Base-by-base conservation (phyloP, 805 yeast species). In the Barnettozyma botsteinii region DNA sequence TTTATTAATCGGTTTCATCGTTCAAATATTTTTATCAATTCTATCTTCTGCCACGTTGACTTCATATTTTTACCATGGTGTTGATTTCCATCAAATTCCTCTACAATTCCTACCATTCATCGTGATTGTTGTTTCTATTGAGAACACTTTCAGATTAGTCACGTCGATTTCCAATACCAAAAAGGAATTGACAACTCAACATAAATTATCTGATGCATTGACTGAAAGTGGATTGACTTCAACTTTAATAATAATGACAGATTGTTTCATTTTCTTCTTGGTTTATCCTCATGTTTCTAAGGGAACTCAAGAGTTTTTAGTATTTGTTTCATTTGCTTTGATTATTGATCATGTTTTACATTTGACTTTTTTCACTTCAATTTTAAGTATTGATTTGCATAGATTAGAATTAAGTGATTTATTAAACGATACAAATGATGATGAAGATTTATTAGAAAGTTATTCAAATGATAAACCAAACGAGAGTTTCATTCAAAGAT, bases 361-460 rank as follows among this genome's bases (percentile, higher is more conserved):
- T 48, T 53, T 77, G 35, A 74, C 89, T 1, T 85, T 69, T 56
- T 73, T 84, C 43, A 64, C 79, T 2, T 77, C 87, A 0, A 75
- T 84, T 2, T 61, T 85, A 23, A 69, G 81, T 14, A 73, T 85
- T 28, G 95, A 86, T 60, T 61, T 79, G 23, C 71, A 79, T 34
- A 67, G 86, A 39, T 57, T 73, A 21, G 89, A 81, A 48, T 65
- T 81, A 14, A 72, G 72, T 13, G 86, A 79, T 44, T 55, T 79
- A 11, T 54, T 74, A 8, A 48, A 33, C n/a, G 35, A 46, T 25
- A 40, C 37, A 8, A 19, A 21, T 13, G 34, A 31, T 7, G 42
- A 32, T 5, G 34, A 22, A 17, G 27, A 47, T 8, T 45, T 49
- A 48, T 31, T 30, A 7, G 24, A 35, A 24, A 6, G 18, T 29